Evolutionary conservation across 495 filamentous ascomycete species (phyloP).

Genomic region (Penicillium robsamsonii): DNA sequence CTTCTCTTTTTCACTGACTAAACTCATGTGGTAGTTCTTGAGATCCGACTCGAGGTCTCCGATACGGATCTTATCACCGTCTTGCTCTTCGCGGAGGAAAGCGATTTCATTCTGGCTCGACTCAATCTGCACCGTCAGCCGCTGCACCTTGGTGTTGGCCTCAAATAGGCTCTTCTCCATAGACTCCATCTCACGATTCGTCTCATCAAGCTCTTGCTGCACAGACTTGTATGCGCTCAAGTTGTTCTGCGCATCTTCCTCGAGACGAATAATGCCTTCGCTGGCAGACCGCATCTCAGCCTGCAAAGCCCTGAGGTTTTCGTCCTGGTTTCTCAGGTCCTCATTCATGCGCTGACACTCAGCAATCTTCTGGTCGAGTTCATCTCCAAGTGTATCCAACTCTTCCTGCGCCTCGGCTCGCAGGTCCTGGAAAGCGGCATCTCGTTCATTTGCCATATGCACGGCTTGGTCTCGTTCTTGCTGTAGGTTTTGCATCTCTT

Average conservation of each 20-base stretch:
- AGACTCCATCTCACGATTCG: constrained; percentile 73
- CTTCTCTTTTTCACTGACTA: constrained; percentile 80
- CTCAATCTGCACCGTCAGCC: constrained; percentile 86
- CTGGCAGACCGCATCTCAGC: constrained; percentile 88
- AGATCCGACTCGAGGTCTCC: constrained; percentile 83
- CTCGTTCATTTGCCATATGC: constrained; percentile 71
- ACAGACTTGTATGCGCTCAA: constrained; percentile 67
- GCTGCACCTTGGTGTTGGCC: constrained; percentile 77
- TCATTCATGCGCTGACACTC: constrained; percentile 71
- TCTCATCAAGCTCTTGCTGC: constrained; percentile 70
- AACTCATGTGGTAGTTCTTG: constrained; percentile 65
- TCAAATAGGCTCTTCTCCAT: constrained; percentile 74
- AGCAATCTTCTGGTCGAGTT: constrained; percentile 68
- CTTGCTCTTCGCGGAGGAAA: constrained; percentile 95
- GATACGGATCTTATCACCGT: constrained; percentile 96
- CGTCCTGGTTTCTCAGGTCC: constrained; percentile 51
- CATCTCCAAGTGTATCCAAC: constrained; percentile 77
- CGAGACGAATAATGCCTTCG: constrained; percentile 77
- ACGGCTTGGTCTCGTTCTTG: constrained; percentile 84
- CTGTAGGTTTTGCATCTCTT: constrained; percentile 79
- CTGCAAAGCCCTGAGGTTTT: constrained; percentile 82
- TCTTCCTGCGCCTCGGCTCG: constrained; percentile 78
- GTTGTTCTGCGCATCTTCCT: constrained; percentile 76
- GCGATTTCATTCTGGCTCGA: constrained; percentile 89
- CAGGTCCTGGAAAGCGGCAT: constrained; percentile 75